Percentiles rank a stretch among this genome's conserved stretches.
Evolutionary conservation across 2,329 filamentous ascomycete species (phyloP).

Genomic region (Aspergillus neotritici): DNA sequence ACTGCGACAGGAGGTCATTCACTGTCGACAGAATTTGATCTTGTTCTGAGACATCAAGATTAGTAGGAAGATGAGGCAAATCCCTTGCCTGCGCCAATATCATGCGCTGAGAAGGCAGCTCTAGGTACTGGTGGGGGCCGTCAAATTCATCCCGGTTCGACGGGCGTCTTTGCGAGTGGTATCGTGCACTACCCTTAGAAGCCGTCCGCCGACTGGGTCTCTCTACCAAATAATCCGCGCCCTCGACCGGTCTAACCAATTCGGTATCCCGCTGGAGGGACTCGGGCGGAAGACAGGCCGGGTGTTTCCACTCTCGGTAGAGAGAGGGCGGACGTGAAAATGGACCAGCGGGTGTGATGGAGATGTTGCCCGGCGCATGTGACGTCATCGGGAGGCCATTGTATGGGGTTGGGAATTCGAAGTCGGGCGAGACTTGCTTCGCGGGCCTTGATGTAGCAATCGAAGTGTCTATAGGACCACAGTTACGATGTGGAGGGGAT

Average conservation of each 20-base stretch:
- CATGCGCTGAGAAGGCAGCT: conserved; percentile 64
- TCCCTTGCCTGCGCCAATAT: conserved; percentile 73
- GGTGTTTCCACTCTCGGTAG: conserved; percentile 33
- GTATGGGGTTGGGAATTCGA: conserved; percentile 28
- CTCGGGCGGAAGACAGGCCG: conserved; percentile 27
- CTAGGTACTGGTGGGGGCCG: conserved; percentile 75
- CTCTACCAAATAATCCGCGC: conserved; percentile 33
- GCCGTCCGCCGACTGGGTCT: conserved; percentile 28
- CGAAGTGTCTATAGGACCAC: conserved; percentile 26
- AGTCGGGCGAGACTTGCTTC: conserved; percentile 24
- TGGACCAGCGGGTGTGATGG: conserved; percentile 29
- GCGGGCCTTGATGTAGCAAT: conserved; percentile 15
- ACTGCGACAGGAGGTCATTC: conserved; percentile 78
- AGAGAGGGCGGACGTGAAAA: conserved; percentile 24
- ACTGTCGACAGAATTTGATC: conserved; percentile 73
- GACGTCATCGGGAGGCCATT: conserved; percentile 24
- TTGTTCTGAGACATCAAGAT: conserved; percentile 77
- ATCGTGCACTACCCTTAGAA: conserved; percentile 27
- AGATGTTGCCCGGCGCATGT: conserved; percentile 22
- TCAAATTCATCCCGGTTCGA: conserved; percentile 87
- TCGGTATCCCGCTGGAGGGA: conserved; percentile 30
- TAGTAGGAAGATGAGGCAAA: conserved; percentile 74
- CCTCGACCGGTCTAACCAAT: conserved; percentile 27
- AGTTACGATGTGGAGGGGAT: conserved; percentile 24
- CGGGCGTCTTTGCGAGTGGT: conserved; percentile 57